A percentile compares a stretch with the other conserved stretches of the same genome.
Evolutionary conservation across 306 rosid genomes (phyloP).

Genomic region (Gleditsia sinensis): DNA sequence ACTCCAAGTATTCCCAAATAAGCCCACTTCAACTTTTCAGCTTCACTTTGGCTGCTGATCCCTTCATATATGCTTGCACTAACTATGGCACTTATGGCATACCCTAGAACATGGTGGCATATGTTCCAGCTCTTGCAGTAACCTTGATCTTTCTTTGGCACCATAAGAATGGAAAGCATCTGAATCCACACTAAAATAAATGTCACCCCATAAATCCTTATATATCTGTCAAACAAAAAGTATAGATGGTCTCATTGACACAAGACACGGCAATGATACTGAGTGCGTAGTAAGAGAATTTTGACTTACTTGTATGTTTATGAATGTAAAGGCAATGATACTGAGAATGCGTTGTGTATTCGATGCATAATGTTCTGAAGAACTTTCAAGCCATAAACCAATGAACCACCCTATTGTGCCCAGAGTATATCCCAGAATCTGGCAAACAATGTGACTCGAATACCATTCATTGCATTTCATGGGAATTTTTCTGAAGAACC

Average conservation of each 20-base stretch:
- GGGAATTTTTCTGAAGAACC: slow-evolving; percentile 48
- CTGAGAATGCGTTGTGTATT: slow-evolving; percentile 41
- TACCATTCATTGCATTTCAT: slow-evolving; percentile 44
- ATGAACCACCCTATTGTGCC: slow-evolving; percentile 60
- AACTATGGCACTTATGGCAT: slow-evolving; percentile 39
- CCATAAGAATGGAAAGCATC: slow-evolving; percentile 47
- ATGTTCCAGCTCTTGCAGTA: slow-evolving; percentile 42
- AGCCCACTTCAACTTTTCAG: slow-evolving; percentile 44
- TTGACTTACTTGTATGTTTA: slow-evolving; percentile 46
- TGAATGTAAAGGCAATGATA: slow-evolving; percentile 42
- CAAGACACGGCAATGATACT: no score
- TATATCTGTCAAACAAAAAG: no score
- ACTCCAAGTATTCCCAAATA: slow-evolving; percentile 41
- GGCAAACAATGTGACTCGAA: slow-evolving; percentile 44
- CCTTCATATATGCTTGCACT: slow-evolving; percentile 41
- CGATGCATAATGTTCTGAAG: slow-evolving; percentile 35
- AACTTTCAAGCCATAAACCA: slow-evolving; percentile 30
- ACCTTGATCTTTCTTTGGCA: slow-evolving; percentile 32
- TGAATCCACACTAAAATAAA: slow-evolving; percentile 20
- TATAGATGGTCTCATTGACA: no score
- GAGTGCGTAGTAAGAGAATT: not conserved
- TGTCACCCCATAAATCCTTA: no score
- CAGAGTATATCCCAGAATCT: slow-evolving; percentile 47
- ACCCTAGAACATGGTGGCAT: slow-evolving; percentile 37
- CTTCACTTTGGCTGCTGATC: slow-evolving; percentile 30